phyloP scores from a whole-genome alignment of 257 asterid genomes.

The Plectranthus barbatus region DNA sequence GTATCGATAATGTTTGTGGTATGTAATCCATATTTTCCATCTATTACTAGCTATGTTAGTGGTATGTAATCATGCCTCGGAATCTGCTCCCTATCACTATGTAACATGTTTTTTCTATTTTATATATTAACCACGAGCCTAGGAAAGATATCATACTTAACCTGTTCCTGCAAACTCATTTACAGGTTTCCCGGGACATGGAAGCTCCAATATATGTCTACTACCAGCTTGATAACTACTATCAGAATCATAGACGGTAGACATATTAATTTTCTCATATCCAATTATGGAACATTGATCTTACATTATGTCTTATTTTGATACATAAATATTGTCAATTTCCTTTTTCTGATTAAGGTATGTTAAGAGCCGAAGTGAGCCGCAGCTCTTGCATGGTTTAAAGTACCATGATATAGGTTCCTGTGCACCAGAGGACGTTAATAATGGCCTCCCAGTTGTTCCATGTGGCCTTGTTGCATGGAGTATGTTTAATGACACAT shows the following conservation, averaged over 20 bases:
- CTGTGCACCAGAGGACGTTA: slow-evolving; percentile 53
- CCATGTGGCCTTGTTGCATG: slow-evolving; percentile 84
- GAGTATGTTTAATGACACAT: slow-evolving; percentile 77
- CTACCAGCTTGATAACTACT: slow-evolving; percentile 79
- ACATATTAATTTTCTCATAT: background rate
- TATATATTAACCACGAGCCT: background rate
- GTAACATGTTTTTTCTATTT: background rate
- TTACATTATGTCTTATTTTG: background rate
- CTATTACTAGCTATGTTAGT: no score
- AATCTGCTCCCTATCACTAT: no score
- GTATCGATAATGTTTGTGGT: background rate
- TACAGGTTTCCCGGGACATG: slow-evolving; percentile 54
- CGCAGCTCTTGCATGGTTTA: slow-evolving; percentile 54
- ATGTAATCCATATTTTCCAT: background rate
- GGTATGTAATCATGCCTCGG: no score
- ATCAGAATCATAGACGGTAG: slow-evolving; percentile 79
- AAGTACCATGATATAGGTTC: slow-evolving; percentile 36
- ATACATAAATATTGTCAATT: slow-evolving; percentile 9
- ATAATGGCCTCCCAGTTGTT: slow-evolving; percentile 54
- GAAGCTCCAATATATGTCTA: slow-evolving; percentile 65
- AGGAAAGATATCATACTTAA: background rate
- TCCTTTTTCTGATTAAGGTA: slow-evolving; percentile 35
- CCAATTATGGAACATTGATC: background rate
- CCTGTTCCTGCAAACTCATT: background rate
- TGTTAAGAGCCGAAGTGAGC: slow-evolving; percentile 67